Evolutionary conservation across 83 land plant genomes (phyloP), one percentile per base, ranked within the genome.

Genomic region (Picea abies): DNA sequence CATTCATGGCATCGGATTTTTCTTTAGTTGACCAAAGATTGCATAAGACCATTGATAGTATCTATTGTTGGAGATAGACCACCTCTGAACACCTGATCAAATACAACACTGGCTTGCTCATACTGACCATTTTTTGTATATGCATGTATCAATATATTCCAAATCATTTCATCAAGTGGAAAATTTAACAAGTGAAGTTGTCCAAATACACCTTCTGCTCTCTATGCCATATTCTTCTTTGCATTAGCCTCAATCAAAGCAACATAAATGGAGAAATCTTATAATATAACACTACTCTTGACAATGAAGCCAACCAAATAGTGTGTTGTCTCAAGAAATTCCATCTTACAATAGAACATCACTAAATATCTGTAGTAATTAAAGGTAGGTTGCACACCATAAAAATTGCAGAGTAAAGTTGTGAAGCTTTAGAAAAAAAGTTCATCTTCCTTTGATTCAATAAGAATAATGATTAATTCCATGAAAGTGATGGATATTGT

Each of bases 61-160:
- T 87, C 88, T 4, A 87, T 88, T 2, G 93, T 91, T 3, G 98
- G 96, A 0, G 84, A 61, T 78, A 91, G 87, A 5, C 96, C 96
- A 81, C 85, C 85, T 41, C 79, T 86, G 82, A 92, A 83, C 94
- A 94, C 94, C 32, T 81, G 84, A 56, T 89, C 86, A 80, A 96
- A 90, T 76, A 88, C 78, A 63, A 90, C 88, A 79, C 91, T 88
- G 44, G 96, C 98, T 80, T 86, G 85, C 77, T 94, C 91, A 82
- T 94, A 91, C 65, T 79, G 82, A 68, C 93, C 96, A 88, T 87
- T 90, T 70, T 78, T 81, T 60, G 93, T 94, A 90, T 96, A 96
- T 41, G 93, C 93, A 67, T 86, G 52, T 26, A 96, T 90, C 8
- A 96, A 84, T 39, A 95, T 90, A 86, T 94, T 94, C 89, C 93